A percentile compares a stretch with the other conserved stretches of the same genome.
Conservation (phyloP, 2,329 filamentous ascomycete species). For the Ceratocystis lukuohia region DNA sequence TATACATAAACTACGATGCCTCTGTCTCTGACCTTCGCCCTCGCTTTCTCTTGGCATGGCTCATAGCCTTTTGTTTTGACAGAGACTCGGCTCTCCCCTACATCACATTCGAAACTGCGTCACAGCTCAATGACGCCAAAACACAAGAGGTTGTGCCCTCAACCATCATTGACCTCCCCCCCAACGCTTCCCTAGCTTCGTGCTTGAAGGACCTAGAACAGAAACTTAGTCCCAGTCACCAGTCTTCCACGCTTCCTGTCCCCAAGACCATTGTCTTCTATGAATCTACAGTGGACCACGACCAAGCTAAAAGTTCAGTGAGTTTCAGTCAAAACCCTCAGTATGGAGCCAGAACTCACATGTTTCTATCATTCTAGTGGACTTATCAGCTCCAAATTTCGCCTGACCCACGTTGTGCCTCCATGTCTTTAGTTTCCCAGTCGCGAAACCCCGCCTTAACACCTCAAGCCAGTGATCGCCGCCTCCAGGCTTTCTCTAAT, state of each 20-base stretch:
- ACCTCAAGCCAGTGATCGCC: constrained; percentile 19
- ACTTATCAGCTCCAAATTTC: constrained; percentile 21
- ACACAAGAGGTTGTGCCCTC: constrained; percentile 8
- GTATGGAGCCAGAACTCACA: not conserved
- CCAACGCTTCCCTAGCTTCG: not conserved
- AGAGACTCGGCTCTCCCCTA: constrained; percentile 20
- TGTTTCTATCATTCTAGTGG: constrained; percentile 18
- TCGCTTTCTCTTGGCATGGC: constrained; percentile 23
- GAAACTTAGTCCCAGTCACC: not conserved
- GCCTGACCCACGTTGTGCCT: constrained; percentile 12
- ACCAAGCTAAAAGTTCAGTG: constrained; percentile 13
- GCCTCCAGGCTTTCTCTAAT: constrained; percentile 21
- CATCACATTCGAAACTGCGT: constrained; percentile 20
- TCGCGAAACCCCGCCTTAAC: constrained; percentile 21
- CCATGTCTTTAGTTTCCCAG: constrained; percentile 20
- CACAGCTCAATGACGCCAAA: not conserved
- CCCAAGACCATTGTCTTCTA: constrained; percentile 12
- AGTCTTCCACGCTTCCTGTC: not conserved
- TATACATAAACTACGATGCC: not conserved
- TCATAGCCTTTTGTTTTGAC: constrained; percentile 22
- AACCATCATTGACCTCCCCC: constrained; percentile 17
- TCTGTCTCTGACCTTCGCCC: constrained; percentile 17
- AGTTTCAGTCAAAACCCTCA: not conserved
- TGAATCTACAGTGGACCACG: constrained; percentile 13
- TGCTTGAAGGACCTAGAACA: not conserved